Base-by-base conservation (phyloP, 257 asterid species). In the Knoxia roxburghii region DNA sequence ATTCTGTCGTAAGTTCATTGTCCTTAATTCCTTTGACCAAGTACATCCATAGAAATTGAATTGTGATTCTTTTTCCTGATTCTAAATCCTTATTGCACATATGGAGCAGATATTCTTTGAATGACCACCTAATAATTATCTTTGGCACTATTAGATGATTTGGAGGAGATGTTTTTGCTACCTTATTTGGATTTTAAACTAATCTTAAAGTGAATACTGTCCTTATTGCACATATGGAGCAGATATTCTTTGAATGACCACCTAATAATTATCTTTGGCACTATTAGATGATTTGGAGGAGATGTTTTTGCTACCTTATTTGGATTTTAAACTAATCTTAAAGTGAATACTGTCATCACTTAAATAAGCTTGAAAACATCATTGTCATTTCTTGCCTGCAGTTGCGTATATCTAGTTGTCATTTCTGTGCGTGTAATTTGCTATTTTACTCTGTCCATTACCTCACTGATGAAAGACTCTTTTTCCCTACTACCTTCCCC, bases 1-100 rank as follows among this genome's bases (percentile, higher is more conserved):
- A 90, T 75, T 90, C 99, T 56, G 30, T 82, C 26, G 99, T 93
- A 84, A 90, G 95, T 88, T 73, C 63, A 1, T 62, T 55, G 12
- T 50, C 35, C 27, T 65, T 48, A 20, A 11, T 7, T 49, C 24
- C 49, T 55, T 5, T 21, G 29, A 2, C 35, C 21, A 0, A 20
- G 6, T 37, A 12, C 15, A 6, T 26, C n/a, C 57, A 35, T 62
- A 26, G 39, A 50, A 14, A 53, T 70, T 37, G 39, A 18, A 2
- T 17, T 27, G 59, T 32, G 21, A 43, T 68, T 9, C 24, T 21
- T 11, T 15, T 53, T 26, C 6, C 55, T 27, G 35, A n/a, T 43
- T 51, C 48, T 27, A 37, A 39, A 39, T 61, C 5, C 45, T 57
- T 41, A 48, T 43, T 14, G n/a, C 8, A 21, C n/a, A n/a, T 18